Conservation (phyloP, 306 rosid genomes). For the Myrica gale region DNA sequence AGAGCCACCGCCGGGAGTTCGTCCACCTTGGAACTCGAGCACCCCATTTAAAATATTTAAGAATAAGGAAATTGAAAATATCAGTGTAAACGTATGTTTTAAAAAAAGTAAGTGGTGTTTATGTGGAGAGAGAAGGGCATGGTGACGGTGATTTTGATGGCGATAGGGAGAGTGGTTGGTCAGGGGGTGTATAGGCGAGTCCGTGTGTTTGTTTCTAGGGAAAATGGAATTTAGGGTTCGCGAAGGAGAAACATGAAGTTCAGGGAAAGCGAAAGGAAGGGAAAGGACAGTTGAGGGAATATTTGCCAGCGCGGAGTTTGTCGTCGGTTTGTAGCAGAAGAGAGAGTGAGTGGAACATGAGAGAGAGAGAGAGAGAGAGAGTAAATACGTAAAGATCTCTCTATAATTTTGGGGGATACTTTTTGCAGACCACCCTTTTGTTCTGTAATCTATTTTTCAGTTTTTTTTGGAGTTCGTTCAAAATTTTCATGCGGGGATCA, state of each 20-base stretch:
- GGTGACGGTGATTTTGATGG: neutral
- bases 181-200: too few relatives aligned
- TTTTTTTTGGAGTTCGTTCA: too few relatives aligned
- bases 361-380: conserved; percentile 18
- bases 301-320: conserved; percentile 83
- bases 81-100: neutral
- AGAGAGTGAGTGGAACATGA: neutral
- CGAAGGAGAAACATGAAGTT: neutral
- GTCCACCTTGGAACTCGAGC: conserved; percentile 86
- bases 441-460: too few relatives aligned
- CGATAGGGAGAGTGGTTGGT: neutral
- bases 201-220: neutral
- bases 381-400: neutral
- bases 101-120: neutral
- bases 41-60: conserved; percentile 53
- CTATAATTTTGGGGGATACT: too few relatives aligned
- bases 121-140: neutral
- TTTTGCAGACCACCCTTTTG: too few relatives aligned
- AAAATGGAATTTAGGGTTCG: neutral
- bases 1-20: conserved; percentile 89
- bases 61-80: neutral
- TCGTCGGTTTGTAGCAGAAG: conserved; percentile 69
- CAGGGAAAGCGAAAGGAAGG: neutral
- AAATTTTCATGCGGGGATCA: too few relatives aligned
- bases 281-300: conserved; percentile 43